Evolutionary conservation across 305 asterid genomes (phyloP).

Genomic region (Fraxinus velutina): DNA sequence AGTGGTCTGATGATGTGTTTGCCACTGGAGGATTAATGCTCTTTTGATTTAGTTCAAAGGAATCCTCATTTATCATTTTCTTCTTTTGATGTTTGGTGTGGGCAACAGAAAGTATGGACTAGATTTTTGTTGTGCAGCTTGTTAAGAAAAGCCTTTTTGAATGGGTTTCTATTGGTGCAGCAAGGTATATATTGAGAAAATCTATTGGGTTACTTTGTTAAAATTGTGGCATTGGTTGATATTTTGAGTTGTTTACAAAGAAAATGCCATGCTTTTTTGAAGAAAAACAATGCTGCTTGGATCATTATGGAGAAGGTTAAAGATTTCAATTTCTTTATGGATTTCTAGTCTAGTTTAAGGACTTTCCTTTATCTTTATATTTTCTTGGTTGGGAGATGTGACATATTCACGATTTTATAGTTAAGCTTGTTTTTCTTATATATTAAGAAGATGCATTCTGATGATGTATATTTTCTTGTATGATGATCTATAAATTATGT

Average conservation of each 20-base stretch:
- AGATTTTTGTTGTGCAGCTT: neutral
- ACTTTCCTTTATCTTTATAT: neutral
- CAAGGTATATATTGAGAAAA: neutral
- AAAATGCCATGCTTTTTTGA: neutral
- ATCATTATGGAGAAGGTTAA: neutral
- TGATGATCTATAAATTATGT: neutral
- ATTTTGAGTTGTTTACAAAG: neutral
- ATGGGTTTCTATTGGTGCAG: neutral
- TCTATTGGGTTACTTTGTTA: neutral
- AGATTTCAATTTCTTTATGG: neutral
- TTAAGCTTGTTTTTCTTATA: neutral
- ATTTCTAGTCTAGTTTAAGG: neutral
- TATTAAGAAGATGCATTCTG: neutral
- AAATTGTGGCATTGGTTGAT: neutral
- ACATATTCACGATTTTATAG: neutral
- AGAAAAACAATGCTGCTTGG: neutral
- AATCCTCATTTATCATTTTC: neutral
- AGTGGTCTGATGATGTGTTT: neutral
- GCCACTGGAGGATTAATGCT: neutral
- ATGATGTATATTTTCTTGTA: neutral
- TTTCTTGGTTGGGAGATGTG: neutral
- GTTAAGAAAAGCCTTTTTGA: neutral
- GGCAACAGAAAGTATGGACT: neutral
- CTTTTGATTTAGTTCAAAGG: neutral
- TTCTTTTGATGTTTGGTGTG: neutral